Evolutionary conservation across 768 basidiomycete genomes (phyloP), one percentile per base, ranked within the genome.

Genomic region (Megacollybia marginata): DNA sequence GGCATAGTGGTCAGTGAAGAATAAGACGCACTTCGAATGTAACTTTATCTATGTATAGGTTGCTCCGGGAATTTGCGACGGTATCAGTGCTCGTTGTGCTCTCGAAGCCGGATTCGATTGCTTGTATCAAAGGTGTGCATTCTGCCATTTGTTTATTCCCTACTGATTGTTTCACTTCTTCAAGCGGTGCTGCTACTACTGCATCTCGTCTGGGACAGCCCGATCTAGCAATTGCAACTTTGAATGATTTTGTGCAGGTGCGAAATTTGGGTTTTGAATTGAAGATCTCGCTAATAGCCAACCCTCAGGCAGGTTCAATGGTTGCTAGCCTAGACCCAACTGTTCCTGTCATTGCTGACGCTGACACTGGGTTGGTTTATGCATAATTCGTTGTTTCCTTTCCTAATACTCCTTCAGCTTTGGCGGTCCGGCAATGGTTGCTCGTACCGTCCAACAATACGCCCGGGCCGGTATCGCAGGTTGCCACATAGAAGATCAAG

Each of bases 381-480:
- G 38, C 40, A 18, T 19, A 36, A 44, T 38, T 20, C 42, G 18
- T 33, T 32, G 18, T 33, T 32, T 4, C n/a, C 4, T 5, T 13
- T 9, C 13, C 33, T 9, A 33, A 44, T 16, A n/a, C 45, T 20
- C 15, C 5, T 13, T 2, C 49, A 72, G 69, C 15, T 88, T 88
- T 54, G 86, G 86, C 54, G 78, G 76, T 9, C 75, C 76, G n/a
- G 67, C 71, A 1, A 79, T 73, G 70, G 69, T 79, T 10, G 76
- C 76, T 3, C 73, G 76, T 31, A 79, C 78, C 1, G 69, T 80
- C 16, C 69, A 66, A 2, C 69, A 72, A 48, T 79, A 79, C 53
- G 72, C 71, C 6, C 63, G 68, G 36, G 71, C 72, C 0, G 78
- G 78, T 6, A 71, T 79, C 44, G 78, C 76, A 1, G 78, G 65